These are phyloP conservation scores for Amanita rubescens DNA, from an alignment of 768 basidiomycete species.

Conservation along the genomic window DNA sequence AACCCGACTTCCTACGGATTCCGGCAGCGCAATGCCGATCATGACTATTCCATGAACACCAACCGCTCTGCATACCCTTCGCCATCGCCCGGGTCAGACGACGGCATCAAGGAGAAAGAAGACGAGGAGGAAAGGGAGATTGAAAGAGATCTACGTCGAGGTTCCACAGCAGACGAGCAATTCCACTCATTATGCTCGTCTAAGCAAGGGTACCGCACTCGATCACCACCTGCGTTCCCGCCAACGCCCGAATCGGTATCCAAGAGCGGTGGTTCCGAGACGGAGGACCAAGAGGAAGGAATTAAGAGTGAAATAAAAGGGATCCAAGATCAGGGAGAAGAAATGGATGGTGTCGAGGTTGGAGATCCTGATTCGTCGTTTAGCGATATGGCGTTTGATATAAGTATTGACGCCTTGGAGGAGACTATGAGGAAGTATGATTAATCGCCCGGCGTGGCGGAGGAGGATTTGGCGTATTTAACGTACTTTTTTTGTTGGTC, in stretches of 20 bases:
- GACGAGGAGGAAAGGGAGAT: neutral
- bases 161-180: neutral
- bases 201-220: neutral
- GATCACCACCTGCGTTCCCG: conserved; percentile 1
- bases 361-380: conserved; percentile 19
- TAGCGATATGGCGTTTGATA: conserved; percentile 20
- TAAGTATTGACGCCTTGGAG: conserved; percentile 19
- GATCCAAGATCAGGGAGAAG: neutral
- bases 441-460: conserved; percentile 6
- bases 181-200: neutral
- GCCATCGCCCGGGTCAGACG: neutral
- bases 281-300: neutral
- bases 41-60: neutral
- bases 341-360: neutral
- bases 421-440: conserved; percentile 22
- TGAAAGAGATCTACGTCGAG: neutral
- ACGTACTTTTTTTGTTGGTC: too few species aligned
- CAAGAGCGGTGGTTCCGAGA: neutral
- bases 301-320: neutral
- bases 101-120: neutral
- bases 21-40: neutral
- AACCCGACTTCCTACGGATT: neutral
- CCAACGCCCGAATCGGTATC: conserved; percentile 5
- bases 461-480: too few species aligned
- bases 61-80: conserved; percentile 1